Base-by-base conservation (phyloP, 345 rosid genomes). In the Geranium rotundifolium region DNA sequence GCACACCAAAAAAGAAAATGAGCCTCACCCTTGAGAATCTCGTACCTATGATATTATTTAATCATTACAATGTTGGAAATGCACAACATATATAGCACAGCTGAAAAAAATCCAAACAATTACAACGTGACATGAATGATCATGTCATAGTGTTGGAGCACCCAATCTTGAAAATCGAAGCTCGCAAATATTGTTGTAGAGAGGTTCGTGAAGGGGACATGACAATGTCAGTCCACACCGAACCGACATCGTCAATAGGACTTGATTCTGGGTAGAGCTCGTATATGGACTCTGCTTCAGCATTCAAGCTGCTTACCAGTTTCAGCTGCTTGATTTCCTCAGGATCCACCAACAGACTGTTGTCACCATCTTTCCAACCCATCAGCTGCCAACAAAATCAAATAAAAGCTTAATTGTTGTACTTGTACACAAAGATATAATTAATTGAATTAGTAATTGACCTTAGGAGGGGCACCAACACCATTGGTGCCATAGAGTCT, bases 401-500 rank as follows among this genome's bases (percentile, higher is more conserved):
- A 71, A 39, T 23, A 23, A 23, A 23, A 23, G 2, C 27, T 23
- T 23, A 23, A 23, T 23, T 23, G 27, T 23, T 23, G 27, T 23
- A 23, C 27, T 23, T 23, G 27, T 23, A 23, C n/a, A n/a, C 27
- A 23, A 23, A 23, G 27, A 23, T 23, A 23, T 23, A 23, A 2
- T 23, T 23, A 2, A 8, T 8, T 34, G 41, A 34, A 34, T 4
- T 34, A 1, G 3, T 23, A 34, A 34, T 4, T 34, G 41, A 34
- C 99, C 82, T 71, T 80, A 5, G 97, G 95, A 0, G 90, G 85
- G 5, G 90, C 83, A 68, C 82, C 89, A 18, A 81, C 67, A 10
- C 87, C 84, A 58, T 90, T 88, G 30, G 97, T 90, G 77, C 90
- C 82, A 61, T 82, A 93, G 29, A 93, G 89, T 71, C 84, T 83